Base-by-base conservation (phyloP, 192 early-diverging fungal species). In the Irineochytrium annulatum region DNA sequence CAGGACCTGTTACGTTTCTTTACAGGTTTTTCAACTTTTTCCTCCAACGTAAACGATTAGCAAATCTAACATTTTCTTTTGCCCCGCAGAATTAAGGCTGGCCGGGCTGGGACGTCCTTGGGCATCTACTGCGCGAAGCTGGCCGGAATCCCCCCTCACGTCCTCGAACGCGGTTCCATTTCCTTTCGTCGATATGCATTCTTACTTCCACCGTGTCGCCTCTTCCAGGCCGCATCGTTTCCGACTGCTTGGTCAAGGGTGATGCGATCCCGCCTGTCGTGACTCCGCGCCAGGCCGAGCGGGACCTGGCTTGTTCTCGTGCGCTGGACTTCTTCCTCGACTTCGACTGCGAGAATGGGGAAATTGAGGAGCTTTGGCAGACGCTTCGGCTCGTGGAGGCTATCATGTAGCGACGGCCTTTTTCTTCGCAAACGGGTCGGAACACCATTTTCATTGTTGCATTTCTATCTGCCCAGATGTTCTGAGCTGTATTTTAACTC, bases 1-100 rank as follows among this genome's bases (percentile, higher is more conserved):
- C 35, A 3, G 69, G 72, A 0, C 78, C 72, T 19, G 53, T 85
- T 1, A 79, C 79, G 0, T 89, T 87, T 55, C 58, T 91, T 52
- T 91, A 90, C 54, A 67, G 78, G 70, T 85, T 39, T 39, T 62
- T 48, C 14, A 1, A n/a, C 8, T 29, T 8, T 4, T 35, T n/a
- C n/a, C n/a, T n/a, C n/a, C n/a, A n/a, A n/a, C n/a, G 32, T 0
- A 26, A 13, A 17, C 52, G 1, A n/a, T 55, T 30, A 1, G 3
- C 43, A 3, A 61, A 8, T 46, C 19, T 3, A 29, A 43, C 30
- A 13, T 2, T 30, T n/a, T 16, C 14, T 24, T 58, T 20, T 39
- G 2, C 11, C 20, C 19, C 17, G 8, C 26, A 79, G 77, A 27
- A 56, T 80, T 28, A 39, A 39, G 29, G 67, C 75, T 13, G 78